phyloP scores from a whole-genome alignment of 345 rosid species.

The Populus nigra region DNA sequence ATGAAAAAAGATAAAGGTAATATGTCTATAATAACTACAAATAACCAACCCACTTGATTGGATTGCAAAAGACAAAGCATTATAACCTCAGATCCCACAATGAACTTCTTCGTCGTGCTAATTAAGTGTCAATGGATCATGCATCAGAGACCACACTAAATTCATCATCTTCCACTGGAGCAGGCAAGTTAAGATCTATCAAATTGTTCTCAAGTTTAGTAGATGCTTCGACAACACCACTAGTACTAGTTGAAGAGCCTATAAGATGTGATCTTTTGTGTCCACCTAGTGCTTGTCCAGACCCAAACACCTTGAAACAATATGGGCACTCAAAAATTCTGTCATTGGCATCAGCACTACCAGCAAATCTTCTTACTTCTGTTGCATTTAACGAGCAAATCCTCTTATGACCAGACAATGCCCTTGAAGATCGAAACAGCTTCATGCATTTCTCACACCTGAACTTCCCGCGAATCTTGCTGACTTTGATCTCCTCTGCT shows the following conservation, averaged over 20 bases:
- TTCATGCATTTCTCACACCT: constrained; percentile 29
- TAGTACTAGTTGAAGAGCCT: not conserved
- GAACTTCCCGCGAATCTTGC: constrained; percentile 23
- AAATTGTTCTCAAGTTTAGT: constrained; percentile 5
- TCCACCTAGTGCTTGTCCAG: constrained; percentile 41
- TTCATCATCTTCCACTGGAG: constrained; percentile 34
- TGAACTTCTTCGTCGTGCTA: not conserved
- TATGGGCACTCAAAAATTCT: constrained; percentile 32
- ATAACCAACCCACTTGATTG: not conserved
- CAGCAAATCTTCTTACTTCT: not conserved
- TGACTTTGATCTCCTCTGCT: constrained; percentile 14
- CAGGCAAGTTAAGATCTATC: constrained; percentile 41
- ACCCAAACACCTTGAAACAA: constrained; percentile 30
- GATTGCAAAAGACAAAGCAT: not conserved
- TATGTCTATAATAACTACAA: not conserved
- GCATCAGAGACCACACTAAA: constrained; percentile 35
- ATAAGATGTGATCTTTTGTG: constrained; percentile 33
- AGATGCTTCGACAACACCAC: not conserved
- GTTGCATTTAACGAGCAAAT: constrained; percentile 24
- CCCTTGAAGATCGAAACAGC: constrained; percentile 28
- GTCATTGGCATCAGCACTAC: not conserved
- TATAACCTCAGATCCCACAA: constrained; percentile 11
- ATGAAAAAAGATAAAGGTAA: not conserved
- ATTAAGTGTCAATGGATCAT: not conserved
- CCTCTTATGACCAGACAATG: constrained; percentile 22